Conservation (phyloP, 768 basidiomycete genomes). For the Mycena vitilis region DNA sequence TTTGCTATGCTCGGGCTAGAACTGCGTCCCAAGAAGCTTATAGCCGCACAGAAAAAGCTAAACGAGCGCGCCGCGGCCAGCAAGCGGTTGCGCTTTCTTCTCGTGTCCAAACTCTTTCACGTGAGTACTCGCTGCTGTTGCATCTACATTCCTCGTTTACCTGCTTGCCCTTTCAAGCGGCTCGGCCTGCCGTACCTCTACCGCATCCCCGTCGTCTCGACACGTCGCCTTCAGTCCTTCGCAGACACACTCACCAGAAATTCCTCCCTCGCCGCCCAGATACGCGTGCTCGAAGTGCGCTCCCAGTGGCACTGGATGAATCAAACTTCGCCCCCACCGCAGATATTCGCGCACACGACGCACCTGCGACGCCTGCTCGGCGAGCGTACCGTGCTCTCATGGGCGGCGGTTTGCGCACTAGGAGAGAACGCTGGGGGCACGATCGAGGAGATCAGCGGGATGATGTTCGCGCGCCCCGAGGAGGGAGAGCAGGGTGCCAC, state of each 20-base stretch:
- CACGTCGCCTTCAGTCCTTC: neutral
- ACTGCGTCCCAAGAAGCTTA: neutral
- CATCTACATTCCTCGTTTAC: too few relatives aligned
- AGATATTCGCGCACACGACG: neutral
- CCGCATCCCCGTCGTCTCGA: neutral
- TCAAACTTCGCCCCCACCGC: neutral
- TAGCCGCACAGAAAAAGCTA: neutral
- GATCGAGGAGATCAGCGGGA: slow-evolving; percentile 2
- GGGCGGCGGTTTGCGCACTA: neutral
- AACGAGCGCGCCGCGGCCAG: neutral
- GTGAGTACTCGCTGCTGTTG: neutral
- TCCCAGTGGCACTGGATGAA: neutral
- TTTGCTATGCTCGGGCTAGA: slow-evolving; percentile 4
- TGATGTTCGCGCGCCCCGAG: neutral
- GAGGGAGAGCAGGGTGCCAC: neutral
- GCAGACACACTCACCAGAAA: neutral
- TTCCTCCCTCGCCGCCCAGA: neutral
- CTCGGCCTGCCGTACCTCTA: slow-evolving; percentile 2
- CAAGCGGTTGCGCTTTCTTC: slow-evolving; percentile 1
- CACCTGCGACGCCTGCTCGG: neutral
- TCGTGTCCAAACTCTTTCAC: slow-evolving; percentile 6
- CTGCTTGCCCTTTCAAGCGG: neutral
- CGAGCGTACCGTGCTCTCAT: neutral
- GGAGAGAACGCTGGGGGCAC: neutral
- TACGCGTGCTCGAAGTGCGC: neutral